Conservation (phyloP, 2,329 filamentous ascomycete species). For the Fusarium anthophilum region DNA sequence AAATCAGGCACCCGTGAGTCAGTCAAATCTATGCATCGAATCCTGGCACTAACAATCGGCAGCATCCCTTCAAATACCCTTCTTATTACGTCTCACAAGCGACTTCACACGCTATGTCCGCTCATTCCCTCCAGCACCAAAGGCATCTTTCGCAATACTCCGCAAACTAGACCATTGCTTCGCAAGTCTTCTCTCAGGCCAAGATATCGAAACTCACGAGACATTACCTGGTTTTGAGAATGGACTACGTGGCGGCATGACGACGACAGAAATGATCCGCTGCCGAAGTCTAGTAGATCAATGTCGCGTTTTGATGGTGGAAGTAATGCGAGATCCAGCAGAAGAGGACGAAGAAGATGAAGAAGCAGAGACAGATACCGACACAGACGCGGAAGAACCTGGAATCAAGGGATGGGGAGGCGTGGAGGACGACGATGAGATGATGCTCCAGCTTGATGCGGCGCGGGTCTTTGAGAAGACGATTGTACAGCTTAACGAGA, state of each 20-base stretch:
- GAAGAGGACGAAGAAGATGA: conserved; percentile 50
- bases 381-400: conserved; percentile 40
- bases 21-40: neutral
- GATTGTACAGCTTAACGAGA: conserved; percentile 76
- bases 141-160: conserved; percentile 75
- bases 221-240: conserved; percentile 75
- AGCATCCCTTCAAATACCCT: conserved; percentile 76
- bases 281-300: conserved; percentile 83
- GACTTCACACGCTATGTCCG: conserved; percentile 77
- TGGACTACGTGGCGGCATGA: conserved; percentile 72
- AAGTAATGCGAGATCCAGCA: conserved; percentile 65
- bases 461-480: conserved; percentile 83
- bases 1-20: conserved; percentile 82
- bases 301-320: conserved; percentile 75
- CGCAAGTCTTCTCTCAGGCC: conserved; percentile 74
- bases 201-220: conserved; percentile 72
- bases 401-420: conserved; percentile 42
- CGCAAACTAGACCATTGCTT: conserved; percentile 87
- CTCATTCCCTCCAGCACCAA: conserved; percentile 70
- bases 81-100: conserved; percentile 80
- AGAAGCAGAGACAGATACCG: conserved; percentile 49
- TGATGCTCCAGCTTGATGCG: conserved; percentile 72
- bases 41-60: neutral
- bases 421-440: conserved; percentile 56
- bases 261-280: conserved; percentile 84